Percentiles rank a stretch among this genome's conserved stretches.
These are phyloP conservation scores for Austroboletus novae-zelandiae DNA, from an alignment of 1,284 basidiomycete genomes.

Conservation along the genomic window DNA sequence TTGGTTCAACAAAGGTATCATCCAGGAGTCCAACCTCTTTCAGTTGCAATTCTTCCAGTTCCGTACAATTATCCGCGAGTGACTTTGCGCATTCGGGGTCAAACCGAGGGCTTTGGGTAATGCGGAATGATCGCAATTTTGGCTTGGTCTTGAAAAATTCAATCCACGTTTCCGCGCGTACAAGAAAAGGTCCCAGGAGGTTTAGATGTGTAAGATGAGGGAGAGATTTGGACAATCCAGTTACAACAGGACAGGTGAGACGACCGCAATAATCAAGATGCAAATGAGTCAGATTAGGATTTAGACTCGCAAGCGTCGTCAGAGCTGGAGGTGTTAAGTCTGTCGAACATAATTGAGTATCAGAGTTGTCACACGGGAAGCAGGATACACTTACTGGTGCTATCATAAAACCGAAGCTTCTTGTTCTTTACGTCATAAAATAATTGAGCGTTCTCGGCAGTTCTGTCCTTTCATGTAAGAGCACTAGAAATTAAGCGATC, in stretches of 20 bases:
- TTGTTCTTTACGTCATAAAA: slow-evolving; percentile 79
- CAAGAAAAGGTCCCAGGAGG: slow-evolving; percentile 88
- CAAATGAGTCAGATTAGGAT: slow-evolving; percentile 75
- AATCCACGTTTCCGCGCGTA: slow-evolving; percentile 75
- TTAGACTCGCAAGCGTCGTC: slow-evolving; percentile 69
- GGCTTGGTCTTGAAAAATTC: slow-evolving; percentile 68
- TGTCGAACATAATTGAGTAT: slow-evolving; percentile 30
- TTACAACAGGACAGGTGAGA: slow-evolving; percentile 69
- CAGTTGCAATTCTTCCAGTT: slow-evolving; percentile 70
- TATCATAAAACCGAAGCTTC: slow-evolving; percentile 82
- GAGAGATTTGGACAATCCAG: slow-evolving; percentile 63
- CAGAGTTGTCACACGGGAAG: background rate
- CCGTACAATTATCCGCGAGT: slow-evolving; percentile 62
- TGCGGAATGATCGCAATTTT: slow-evolving; percentile 68
- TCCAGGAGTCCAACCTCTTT: slow-evolving; percentile 76
- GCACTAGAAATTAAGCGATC: background rate
- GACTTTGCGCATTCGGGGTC: slow-evolving; percentile 67
- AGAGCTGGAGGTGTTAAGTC: slow-evolving; percentile 70
- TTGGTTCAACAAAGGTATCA: slow-evolving; percentile 58
- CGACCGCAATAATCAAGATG: slow-evolving; percentile 88
- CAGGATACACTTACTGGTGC: slow-evolving; percentile 62
- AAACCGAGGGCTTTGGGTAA: slow-evolving; percentile 88
- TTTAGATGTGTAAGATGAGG: slow-evolving; percentile 70
- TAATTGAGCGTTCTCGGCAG: slow-evolving; percentile 72
- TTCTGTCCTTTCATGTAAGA: slow-evolving; percentile 40